These are phyloP conservation scores for Nectriaceae sp. DNA, from an alignment of 2,329 filamentous ascomycete species.

Conservation along the genomic window DNA sequence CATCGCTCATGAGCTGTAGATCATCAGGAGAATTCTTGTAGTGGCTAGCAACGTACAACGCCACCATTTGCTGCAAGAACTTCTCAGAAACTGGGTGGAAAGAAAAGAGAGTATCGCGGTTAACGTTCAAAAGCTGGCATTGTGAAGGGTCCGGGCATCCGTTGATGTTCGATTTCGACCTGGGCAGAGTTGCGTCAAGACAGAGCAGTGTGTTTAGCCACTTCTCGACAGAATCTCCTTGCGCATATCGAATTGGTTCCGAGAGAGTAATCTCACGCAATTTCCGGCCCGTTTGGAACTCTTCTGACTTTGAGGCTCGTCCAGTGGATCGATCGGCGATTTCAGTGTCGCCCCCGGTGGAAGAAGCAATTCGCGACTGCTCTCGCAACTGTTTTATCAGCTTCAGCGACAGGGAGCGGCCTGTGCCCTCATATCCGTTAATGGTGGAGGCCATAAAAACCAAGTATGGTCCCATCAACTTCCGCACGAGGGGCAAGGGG, in stretches of 20 bases:
- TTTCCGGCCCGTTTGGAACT: conserved; percentile 69
- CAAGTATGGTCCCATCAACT: conserved; percentile 93
- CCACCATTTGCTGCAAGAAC: conserved; percentile 97
- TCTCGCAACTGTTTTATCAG: conserved; percentile 96
- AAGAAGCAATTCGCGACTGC: conserved; percentile 72
- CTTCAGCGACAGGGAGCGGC: conserved; percentile 91
- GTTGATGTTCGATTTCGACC: conserved; percentile 68
- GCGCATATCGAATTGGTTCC: conserved; percentile 92
- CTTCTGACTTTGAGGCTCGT: conserved; percentile 65
- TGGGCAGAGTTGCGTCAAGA: conserved; percentile 86
- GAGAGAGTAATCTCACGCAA: conserved; percentile 89
- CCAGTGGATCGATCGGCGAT: conserved; percentile 80
- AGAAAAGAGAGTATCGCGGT: conserved; percentile 95
- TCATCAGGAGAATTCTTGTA: conserved; percentile 99
- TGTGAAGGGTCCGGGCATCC: conserved; percentile 89
- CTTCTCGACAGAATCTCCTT: conserved; percentile 88
- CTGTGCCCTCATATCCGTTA: conserved; percentile 97
- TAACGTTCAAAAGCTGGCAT: conserved; percentile 91
- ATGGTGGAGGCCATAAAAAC: conserved; percentile 99
- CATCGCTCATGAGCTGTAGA: conserved; percentile 97
- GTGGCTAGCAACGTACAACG: conserved; percentile 92
- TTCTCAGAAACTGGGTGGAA: conserved; percentile 97
- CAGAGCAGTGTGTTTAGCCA: conserved; percentile 96
- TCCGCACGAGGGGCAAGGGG: conserved; percentile 85
- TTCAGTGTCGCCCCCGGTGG: conserved; percentile 60